A percentile compares a stretch with the other conserved stretches of the same genome.
phyloP scores from a whole-genome alignment of 192 early-diverging fungal genomes.

The Linderina pennispora region DNA sequence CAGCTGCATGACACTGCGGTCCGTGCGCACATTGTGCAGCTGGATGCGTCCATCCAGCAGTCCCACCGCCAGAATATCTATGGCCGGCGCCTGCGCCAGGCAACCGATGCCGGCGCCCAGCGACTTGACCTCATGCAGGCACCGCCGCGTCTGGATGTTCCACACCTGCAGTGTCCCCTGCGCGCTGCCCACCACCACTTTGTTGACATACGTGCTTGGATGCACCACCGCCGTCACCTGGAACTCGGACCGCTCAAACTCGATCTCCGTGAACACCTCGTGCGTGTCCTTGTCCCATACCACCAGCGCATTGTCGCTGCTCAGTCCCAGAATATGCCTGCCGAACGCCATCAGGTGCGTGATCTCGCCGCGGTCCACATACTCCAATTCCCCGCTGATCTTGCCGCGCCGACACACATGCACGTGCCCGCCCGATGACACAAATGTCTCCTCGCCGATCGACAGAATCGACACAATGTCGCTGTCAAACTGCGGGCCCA shows the following conservation, averaged over 20 bases:
- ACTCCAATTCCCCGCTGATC: slow-evolving; percentile 10
- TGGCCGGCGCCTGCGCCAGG: slow-evolving; percentile 79
- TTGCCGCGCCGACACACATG: slow-evolving; percentile 58
- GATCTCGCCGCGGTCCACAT: slow-evolving; percentile 42
- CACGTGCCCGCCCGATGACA: slow-evolving; percentile 59
- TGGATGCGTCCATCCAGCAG: slow-evolving; percentile 80
- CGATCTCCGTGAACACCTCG: slow-evolving; percentile 67
- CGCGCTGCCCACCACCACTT: slow-evolving; percentile 79
- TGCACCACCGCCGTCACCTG: slow-evolving; percentile 73
- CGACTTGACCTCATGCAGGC: slow-evolving; percentile 76
- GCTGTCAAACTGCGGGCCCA: slow-evolving; percentile 59
- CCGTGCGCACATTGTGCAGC: slow-evolving; percentile 79
- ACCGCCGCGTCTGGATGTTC: slow-evolving; percentile 75
- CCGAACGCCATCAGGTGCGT: slow-evolving; percentile 68
- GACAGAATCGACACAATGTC: slow-evolving; percentile 70
- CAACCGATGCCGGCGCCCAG: slow-evolving; percentile 71
- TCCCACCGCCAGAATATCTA: slow-evolving; percentile 93
- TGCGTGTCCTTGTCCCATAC: slow-evolving; percentile 69
- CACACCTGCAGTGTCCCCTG: slow-evolving; percentile 90
- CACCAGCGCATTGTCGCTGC: slow-evolving; percentile 72
- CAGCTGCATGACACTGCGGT: slow-evolving; percentile 69
- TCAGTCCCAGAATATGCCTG: slow-evolving; percentile 65
- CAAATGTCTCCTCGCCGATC: slow-evolving; percentile 66
- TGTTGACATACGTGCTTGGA: slow-evolving; percentile 97
- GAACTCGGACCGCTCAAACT: slow-evolving; percentile 65